Conservation (phyloP, 2,329 filamentous ascomycete genomes). For the Talaromyces sp. region DNA sequence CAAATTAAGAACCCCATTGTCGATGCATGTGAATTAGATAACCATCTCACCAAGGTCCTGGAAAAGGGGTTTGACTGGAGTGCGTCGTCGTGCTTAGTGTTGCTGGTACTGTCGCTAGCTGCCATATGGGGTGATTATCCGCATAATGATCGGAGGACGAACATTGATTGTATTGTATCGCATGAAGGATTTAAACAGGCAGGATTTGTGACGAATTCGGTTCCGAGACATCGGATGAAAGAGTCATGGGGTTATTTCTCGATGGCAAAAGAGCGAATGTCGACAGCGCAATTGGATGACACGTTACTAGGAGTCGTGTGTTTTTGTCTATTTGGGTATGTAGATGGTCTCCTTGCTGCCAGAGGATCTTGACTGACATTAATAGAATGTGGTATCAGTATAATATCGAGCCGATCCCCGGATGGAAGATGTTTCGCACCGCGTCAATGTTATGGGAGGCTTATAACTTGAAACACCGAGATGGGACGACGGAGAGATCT, state of each 20-base stretch:
- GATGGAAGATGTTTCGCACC: slow-evolving; percentile 28
- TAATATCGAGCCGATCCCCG: slow-evolving; percentile 26
- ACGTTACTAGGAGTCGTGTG: slow-evolving; percentile 24
- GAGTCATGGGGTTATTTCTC: slow-evolving; percentile 24
- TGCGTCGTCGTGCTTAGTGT: slow-evolving; percentile 23
- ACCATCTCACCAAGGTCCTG: slow-evolving; percentile 22
- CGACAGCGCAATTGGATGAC: slow-evolving; percentile 25
- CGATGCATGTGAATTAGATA: slow-evolving; percentile 24
- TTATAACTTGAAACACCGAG: slow-evolving; percentile 25
- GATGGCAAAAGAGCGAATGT: slow-evolving; percentile 26
- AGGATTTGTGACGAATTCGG: slow-evolving; percentile 21
- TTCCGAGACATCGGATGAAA: slow-evolving; percentile 25
- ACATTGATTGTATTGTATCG: slow-evolving; percentile 7
- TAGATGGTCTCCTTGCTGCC: background rate
- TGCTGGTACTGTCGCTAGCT: slow-evolving; percentile 25
- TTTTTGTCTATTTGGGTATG: slow-evolving; percentile 26
- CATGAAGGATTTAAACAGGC: background rate
- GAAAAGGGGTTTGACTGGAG: slow-evolving; percentile 27
- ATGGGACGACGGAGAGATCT: slow-evolving; percentile 21
- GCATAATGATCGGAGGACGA: slow-evolving; percentile 23
- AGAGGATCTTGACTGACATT: slow-evolving; percentile 1
- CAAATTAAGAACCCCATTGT: slow-evolving; percentile 27
- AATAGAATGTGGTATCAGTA: slow-evolving; percentile 28
- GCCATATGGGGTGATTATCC: slow-evolving; percentile 28
- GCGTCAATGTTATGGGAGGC: slow-evolving; percentile 28